Base-by-base conservation (phyloP, 768 basidiomycete species). In the Boletus rubropictus region DNA sequence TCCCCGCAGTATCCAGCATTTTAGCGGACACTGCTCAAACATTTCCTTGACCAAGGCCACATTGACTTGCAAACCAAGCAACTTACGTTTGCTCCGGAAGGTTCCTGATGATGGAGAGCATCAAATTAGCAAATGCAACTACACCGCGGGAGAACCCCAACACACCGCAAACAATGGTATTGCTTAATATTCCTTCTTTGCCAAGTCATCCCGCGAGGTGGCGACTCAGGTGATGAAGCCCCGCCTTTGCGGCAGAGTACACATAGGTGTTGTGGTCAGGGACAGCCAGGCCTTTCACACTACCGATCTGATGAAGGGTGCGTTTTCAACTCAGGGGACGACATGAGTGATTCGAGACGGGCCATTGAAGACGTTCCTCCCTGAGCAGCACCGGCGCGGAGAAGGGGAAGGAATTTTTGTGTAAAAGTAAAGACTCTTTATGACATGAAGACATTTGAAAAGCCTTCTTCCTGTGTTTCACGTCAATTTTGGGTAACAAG, bases 181-280 rank as follows among this genome's bases (percentile, higher is more conserved):
- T 85, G 57, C 77, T 77, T 21, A 75, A 72, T 55, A 85, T 78
- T 0, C 77, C 74, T 45, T 81, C 77, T 44, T 58, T 65, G 0
- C 81, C 82, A 7, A 84, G 70, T 6, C 78, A 65, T 21, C 72
- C 73, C 0, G 76, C 83, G 22, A 85, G 69, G 50, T 80, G 74
- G 18, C 78, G 69, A 46, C 78, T 79, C 24, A 82, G 63, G 45
- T 83, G 82, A 58, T 79, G 77, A 43, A 81, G 62, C 3, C 70
- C 79, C 5, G 77, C 80, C 58, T 86, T 86, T n/a, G 77, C 77
- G 4, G 80, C 75, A 27, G 79, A 75, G 57, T 84, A 84, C 0
- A 81, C 79, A 51, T 80, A 84, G 2, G 82, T 84, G 52, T 84
- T 80, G 48, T 77, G 72, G 20, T 68, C 63, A 2, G 80, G 79